Conservation (phyloP, 352 stramenopile species). For the Thraustotheca clavata region DNA sequence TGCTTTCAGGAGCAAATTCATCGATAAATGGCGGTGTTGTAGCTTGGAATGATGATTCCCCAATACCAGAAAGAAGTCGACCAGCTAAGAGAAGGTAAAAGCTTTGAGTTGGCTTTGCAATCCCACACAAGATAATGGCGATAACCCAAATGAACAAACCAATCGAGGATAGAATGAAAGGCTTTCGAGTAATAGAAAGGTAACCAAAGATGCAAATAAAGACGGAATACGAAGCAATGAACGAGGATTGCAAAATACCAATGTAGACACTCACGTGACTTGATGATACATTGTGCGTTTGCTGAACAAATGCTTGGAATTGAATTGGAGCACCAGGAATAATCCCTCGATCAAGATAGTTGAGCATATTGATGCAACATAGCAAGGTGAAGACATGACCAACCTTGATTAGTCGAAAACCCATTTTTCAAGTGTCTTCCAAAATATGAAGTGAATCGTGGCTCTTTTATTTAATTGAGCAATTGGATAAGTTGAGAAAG, state of each 20-base stretch:
- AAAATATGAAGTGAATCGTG: too few species aligned
- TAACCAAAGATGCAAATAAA: constrained; percentile 46
- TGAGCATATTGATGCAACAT: constrained; percentile 88
- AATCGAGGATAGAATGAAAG: constrained; percentile 41
- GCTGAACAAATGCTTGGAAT: constrained; percentile 86
- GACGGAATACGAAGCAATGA: constrained; percentile 62
- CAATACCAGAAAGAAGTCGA: constrained; percentile 43
- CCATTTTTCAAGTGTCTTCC: background rate
- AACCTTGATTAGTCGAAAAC: background rate
- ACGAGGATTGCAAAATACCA: constrained; percentile 41
- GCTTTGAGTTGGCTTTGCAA: constrained; percentile 28
- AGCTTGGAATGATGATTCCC: constrained; percentile 52
- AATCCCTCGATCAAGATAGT: constrained; percentile 93
- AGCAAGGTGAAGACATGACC: constrained; percentile 62
- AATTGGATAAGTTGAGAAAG: too few species aligned
- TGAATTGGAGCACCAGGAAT: constrained; percentile 88
- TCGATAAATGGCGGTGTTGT: constrained; percentile 62
- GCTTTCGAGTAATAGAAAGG: constrained; percentile 40
- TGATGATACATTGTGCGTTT: background rate
- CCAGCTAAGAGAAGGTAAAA: constrained; percentile 45
- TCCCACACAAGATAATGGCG: constrained; percentile 36
- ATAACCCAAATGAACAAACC: constrained; percentile 49
- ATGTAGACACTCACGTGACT: constrained; percentile 21
- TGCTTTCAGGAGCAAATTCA: constrained; percentile 31
- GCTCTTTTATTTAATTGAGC: too few species aligned